Percentiles rank a stretch among this genome's conserved stretches.
Evolutionary conservation across 2,329 filamentous ascomycete species (phyloP).

Genomic region (Lecanoromycetidae sp.): DNA sequence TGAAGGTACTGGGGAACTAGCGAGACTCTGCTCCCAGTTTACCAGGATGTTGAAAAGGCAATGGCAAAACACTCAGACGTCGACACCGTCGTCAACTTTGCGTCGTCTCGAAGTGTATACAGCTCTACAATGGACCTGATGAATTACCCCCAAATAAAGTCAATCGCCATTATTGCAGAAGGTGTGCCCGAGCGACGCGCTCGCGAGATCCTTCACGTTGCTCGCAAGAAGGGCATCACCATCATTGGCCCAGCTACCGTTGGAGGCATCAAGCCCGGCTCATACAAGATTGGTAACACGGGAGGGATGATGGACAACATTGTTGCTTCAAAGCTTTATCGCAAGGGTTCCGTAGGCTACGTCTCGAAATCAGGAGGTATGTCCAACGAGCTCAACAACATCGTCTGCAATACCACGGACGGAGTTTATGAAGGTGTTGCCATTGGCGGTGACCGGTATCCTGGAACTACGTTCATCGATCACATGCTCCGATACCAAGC

Average conservation of each 20-base stretch:
- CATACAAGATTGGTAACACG: conserved; percentile 99
- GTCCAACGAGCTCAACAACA: conserved; percentile 99
- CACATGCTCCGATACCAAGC: conserved; percentile 93
- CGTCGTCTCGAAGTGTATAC: conserved; percentile 97
- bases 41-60: conserved; percentile 87
- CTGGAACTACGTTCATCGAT: conserved; percentile 98
- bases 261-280: conserved; percentile 97
- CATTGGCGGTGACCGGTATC: conserved; percentile 98
- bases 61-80: conserved; percentile 94
- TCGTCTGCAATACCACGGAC: conserved; percentile 89
- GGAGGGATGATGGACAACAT: conserved; percentile 99
- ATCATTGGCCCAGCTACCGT: conserved; percentile 98
- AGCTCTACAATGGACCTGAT: conserved; percentile 97
- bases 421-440: conserved; percentile 98
- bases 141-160: conserved; percentile 93
- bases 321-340: conserved; percentile 98
- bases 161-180: conserved; percentile 98
- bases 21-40: conserved; percentile 95
- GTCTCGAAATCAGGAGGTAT: conserved; percentile 99
- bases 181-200: conserved; percentile 98
- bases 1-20: conserved; percentile 92
- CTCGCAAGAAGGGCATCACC: conserved; percentile 96
- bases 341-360: conserved; percentile 95
- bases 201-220: conserved; percentile 92
- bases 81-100: conserved; percentile 98